Evolutionary conservation across 176 grass and related monocot genomes (phyloP), one percentile per base, ranked within the genome.

Genomic region (Oryza longistaminata): DNA sequence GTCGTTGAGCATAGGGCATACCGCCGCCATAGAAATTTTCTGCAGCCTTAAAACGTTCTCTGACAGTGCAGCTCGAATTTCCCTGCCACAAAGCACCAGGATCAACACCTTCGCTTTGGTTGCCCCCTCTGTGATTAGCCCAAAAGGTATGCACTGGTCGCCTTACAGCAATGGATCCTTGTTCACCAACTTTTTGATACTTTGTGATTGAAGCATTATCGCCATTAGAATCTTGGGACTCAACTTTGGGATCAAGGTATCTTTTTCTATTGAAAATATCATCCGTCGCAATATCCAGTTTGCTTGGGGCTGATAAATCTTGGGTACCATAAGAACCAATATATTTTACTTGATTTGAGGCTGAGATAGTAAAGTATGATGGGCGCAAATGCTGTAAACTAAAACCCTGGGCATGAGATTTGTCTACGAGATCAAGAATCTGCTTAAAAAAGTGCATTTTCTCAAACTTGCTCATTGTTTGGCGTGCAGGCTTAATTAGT

Each of bases 401-500:
- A 53, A 88, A 81, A 70, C 90, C 92, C 78, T 90, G 81, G 40
- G 86, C 86, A 52, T 99, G 97, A 21, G 80, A 92, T 83, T 74
- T 87, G 70, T 94, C 91, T 76, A 96, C 80, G 74, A 92, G 67
- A 69, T 90, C 86, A 44, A 96, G 66, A 40, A 99, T 92, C 77
- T 96, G 93, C 83, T 89, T 96, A 84, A 99, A 99, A 31, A 96
- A 77, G 80, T 92, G 87, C 90, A 96, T 88, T 91, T 85, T 99
- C 66, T 90, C 90, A 72, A 83, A 78, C 80, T 88, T 99, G 69
- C 79, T 91, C 79, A 85, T 88, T 35, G 81, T 85, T 90, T 90
- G 90, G 31, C 16, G 24, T 26, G 75, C 82, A 42, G 78, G 84
- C 52, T 91, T 94, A 74, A 99, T 86, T 75, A 91, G 79, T 82